Evolutionary conservation across 768 basidiomycete species (phyloP).

Genomic region (Podaxis sp.): DNA sequence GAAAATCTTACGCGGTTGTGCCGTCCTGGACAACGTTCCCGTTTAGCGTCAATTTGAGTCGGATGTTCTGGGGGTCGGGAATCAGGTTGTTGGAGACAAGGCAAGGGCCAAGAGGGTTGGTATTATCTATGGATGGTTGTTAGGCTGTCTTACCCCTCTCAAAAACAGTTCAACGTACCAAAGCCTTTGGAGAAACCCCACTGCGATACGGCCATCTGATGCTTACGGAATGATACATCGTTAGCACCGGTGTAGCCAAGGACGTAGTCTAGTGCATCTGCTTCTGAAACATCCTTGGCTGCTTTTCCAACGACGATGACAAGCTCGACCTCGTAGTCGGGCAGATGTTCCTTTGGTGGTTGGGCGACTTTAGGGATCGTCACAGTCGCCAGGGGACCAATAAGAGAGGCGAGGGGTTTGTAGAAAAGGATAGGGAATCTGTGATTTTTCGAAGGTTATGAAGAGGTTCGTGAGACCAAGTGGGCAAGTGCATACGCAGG

Average conservation of each 20-base stretch:
- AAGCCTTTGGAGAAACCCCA: slow-evolving; percentile 91
- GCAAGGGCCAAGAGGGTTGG: slow-evolving; percentile 79
- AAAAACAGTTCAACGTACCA: slow-evolving; percentile 43
- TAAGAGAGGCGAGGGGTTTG: slow-evolving; percentile 70
- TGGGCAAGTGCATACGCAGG: slow-evolving; percentile 49
- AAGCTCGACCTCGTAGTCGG: slow-evolving; percentile 84
- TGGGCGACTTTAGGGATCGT: slow-evolving; percentile 67
- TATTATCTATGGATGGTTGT: slow-evolving; percentile 45
- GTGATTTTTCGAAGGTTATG: not conserved
- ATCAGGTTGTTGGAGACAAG: slow-evolving; percentile 67
- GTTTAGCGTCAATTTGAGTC: slow-evolving; percentile 66
- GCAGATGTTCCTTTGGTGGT: slow-evolving; percentile 66
- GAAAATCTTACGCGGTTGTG: slow-evolving; percentile 61
- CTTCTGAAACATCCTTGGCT: slow-evolving; percentile 77
- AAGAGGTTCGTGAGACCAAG: not conserved
- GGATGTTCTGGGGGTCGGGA: slow-evolving; percentile 63
- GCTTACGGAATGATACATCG: slow-evolving; percentile 84
- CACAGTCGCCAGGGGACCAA: slow-evolving; percentile 68
- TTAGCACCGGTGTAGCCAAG: slow-evolving; percentile 81
- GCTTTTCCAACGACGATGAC: slow-evolving; percentile 82
- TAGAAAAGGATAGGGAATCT: slow-evolving; percentile 79
- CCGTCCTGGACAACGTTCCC: slow-evolving; percentile 72
- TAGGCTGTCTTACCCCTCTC: not conserved
- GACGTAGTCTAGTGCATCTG: slow-evolving; percentile 82
- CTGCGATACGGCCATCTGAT: slow-evolving; percentile 78